These are phyloP conservation scores for Coprinopsis sp. DNA, from an alignment of 768 basidiomycete species.

Conservation along the genomic window DNA sequence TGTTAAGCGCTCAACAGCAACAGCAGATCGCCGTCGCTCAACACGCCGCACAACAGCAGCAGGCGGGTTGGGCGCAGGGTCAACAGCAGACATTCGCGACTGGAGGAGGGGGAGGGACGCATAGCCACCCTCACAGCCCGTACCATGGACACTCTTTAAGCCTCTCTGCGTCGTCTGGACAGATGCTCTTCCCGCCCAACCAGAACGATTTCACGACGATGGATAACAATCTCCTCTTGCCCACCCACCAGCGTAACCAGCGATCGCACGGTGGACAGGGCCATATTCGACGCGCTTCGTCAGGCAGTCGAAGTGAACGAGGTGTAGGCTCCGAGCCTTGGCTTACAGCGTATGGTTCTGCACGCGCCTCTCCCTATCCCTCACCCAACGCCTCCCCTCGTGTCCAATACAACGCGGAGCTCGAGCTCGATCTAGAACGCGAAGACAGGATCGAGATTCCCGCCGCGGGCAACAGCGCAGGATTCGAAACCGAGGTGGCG, in stretches of 20 bases:
- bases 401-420: constrained; percentile 44
- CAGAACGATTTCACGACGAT: constrained; percentile 9
- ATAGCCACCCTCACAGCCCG: constrained; percentile 8
- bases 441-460: constrained; percentile 6
- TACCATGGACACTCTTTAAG: constrained; percentile 19
- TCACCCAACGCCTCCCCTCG: constrained; percentile 64
- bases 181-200: constrained; percentile 9
- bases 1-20: constrained; percentile 3
- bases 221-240: constrained; percentile 6
- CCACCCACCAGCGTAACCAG: constrained; percentile 1
- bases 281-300: constrained; percentile 38
- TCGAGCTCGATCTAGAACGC: constrained; percentile 20
- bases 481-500: constrained; percentile 25
- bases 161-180: constrained; percentile 9
- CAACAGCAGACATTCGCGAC: constrained; percentile 13
- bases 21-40: not conserved
- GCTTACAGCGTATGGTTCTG: constrained; percentile 14
- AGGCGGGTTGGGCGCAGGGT: no score
- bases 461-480: constrained; percentile 23
- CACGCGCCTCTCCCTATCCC: constrained; percentile 59
- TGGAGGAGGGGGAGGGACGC: no score
- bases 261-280: constrained; percentile 17
- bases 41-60: not conserved
- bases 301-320: constrained; percentile 38
- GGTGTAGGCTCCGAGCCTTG: constrained; percentile 28